Conservation (phyloP, 2,329 filamentous ascomycete genomes). For the Claviceps citrina region DNA sequence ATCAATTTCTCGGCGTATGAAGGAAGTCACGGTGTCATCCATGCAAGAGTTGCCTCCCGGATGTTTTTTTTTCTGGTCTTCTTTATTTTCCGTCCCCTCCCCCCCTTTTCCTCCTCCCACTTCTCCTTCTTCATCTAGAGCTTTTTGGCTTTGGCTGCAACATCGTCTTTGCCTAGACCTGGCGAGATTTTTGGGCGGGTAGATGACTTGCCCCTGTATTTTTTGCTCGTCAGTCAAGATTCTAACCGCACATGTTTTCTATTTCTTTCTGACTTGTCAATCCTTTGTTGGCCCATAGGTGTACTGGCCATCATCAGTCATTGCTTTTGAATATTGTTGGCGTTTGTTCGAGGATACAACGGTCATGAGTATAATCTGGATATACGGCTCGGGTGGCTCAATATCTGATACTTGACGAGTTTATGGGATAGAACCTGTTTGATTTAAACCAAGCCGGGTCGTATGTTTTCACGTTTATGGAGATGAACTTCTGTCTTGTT, state of each 20-base stretch:
- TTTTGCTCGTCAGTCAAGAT: neutral
- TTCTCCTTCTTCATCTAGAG: too few relatives aligned
- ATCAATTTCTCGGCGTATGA: constrained; percentile 1
- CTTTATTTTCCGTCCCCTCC: too few relatives aligned
- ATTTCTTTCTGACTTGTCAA: neutral
- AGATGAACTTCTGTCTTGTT: neutral
- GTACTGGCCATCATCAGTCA: neutral
- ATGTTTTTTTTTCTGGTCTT: neutral
- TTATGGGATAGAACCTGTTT: neutral
- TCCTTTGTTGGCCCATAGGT: neutral
- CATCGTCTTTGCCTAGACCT: neutral
- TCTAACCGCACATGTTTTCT: neutral
- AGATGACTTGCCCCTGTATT: neutral
- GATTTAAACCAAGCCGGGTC: neutral
- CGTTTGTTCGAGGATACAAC: constrained; percentile 4
- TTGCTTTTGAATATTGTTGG: neutral
- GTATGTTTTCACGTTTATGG: neutral
- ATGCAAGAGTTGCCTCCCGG: neutral
- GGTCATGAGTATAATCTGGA: constrained; percentile 1
- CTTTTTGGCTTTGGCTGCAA: neutral
- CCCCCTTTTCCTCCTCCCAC: too few relatives aligned
- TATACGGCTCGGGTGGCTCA: constrained; percentile 1
- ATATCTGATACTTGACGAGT: constrained; percentile 2
- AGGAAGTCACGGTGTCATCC: neutral
- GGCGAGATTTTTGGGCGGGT: neutral